phyloP scores from a whole-genome alignment of 352 stramenopile species.

The Paralagenidium karlingii region DNA sequence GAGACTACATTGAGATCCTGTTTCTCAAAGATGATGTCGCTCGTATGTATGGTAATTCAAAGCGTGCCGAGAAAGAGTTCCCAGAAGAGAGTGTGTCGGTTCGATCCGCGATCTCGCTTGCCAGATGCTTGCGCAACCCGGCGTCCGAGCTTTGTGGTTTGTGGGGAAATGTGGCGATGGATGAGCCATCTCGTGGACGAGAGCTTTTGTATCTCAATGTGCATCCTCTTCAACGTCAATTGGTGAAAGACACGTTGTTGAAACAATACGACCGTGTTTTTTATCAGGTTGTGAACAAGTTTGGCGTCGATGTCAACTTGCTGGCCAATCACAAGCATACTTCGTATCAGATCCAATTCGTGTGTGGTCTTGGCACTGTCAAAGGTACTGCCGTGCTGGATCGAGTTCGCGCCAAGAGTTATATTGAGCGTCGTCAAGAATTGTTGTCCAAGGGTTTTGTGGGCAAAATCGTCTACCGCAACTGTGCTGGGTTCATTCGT shows the following conservation, averaged over 20 bases:
- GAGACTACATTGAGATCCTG: constrained; percentile 79
- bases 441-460: constrained; percentile 73
- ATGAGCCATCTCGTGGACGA: constrained; percentile 63
- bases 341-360: constrained; percentile 81
- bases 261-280: constrained; percentile 83
- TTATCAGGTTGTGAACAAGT: constrained; percentile 77
- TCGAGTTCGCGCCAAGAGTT: constrained; percentile 74
- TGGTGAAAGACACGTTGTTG: constrained; percentile 76
- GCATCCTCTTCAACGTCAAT: constrained; percentile 73
- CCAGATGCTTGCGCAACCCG: constrained; percentile 74
- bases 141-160: constrained; percentile 74
- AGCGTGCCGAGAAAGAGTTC: constrained; percentile 72
- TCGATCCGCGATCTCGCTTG: constrained; percentile 63
- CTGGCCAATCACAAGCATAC: constrained; percentile 83
- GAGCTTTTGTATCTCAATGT: constrained; percentile 81
- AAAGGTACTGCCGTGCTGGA: constrained; percentile 74
- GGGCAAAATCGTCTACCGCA: constrained; percentile 80
- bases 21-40: constrained; percentile 83
- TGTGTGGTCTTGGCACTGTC: constrained; percentile 69
- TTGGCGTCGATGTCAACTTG: constrained; percentile 81
- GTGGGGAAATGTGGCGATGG: constrained; percentile 71
- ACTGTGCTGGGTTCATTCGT: constrained; percentile 77
- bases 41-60: constrained; percentile 81
- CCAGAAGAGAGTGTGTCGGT: constrained; percentile 72
- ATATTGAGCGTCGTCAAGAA: constrained; percentile 77